Evolutionary conservation across 805 yeast species (phyloP).

Genomic region (Saturnispora zaruensis): DNA sequence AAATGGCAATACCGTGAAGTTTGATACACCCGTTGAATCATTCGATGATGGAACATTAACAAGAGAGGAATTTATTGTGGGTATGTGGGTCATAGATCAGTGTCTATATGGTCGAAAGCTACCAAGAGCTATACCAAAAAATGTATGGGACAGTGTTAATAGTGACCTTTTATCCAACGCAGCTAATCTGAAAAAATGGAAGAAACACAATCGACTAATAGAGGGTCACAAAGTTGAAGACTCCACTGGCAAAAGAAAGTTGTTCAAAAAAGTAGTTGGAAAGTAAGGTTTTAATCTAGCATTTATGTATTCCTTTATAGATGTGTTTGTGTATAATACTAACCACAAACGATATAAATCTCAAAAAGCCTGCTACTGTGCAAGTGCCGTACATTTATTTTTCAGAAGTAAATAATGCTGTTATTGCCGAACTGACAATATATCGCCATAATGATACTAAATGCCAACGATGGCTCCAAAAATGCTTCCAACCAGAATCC

Average conservation of each 20-base stretch:
- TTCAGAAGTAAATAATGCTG: too few relatives aligned
- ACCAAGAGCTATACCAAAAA: conserved; percentile 58
- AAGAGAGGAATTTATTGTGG: conserved; percentile 81
- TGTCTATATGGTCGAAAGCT: conserved; percentile 88
- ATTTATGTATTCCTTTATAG: too few relatives aligned
- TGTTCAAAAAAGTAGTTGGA: conserved; percentile 13
- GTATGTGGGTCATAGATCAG: conserved; percentile 97
- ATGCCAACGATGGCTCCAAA: too few relatives aligned
- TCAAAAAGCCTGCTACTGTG: too few relatives aligned
- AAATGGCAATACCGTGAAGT: background rate
- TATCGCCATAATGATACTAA: too few relatives aligned
- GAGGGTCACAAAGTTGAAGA: background rate
- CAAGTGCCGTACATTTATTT: too few relatives aligned
- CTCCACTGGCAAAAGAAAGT: conserved; percentile 1
- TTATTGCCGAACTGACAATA: too few relatives aligned
- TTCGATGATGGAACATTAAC: conserved; percentile 72
- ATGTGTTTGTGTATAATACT: too few relatives aligned
- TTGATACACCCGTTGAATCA: conserved; percentile 17
- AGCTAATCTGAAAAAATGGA: conserved; percentile 7
- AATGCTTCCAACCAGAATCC: too few relatives aligned
- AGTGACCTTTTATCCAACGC: conserved; percentile 15
- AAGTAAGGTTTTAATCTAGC: background rate
- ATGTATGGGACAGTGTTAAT: conserved; percentile 75
- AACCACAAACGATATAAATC: too few relatives aligned
- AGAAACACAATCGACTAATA: background rate